These are phyloP conservation scores for Pyrenopolyporus hunteri DNA, from an alignment of 495 filamentous ascomycete species.

Conservation along the genomic window DNA sequence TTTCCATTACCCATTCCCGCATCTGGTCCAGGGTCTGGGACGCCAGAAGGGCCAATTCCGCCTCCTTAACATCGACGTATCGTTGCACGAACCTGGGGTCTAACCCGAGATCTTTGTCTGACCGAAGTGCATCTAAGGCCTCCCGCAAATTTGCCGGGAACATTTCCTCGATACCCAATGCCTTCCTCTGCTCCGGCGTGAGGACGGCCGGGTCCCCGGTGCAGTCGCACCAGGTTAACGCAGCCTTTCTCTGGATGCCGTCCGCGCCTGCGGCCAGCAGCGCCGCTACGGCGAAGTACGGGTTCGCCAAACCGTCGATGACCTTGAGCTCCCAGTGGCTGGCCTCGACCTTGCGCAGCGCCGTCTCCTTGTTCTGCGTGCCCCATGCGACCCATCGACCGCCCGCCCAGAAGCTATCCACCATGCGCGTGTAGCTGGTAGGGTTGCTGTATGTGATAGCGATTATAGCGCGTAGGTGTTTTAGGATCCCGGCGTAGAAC, in stretches of 20 bases:
- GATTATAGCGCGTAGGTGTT: constrained; percentile 66
- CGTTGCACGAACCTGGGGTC: constrained; percentile 61
- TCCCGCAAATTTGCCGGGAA: constrained; percentile 60
- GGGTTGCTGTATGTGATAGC: constrained; percentile 68
- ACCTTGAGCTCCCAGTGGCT: constrained; percentile 75
- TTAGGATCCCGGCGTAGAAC: constrained; percentile 72
- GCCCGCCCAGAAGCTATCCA: constrained; percentile 73
- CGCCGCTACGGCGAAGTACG: constrained; percentile 71
- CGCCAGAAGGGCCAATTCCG: constrained; percentile 55
- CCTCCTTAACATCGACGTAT: constrained; percentile 66
- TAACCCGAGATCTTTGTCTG: constrained; percentile 53
- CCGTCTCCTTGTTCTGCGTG: constrained; percentile 73
- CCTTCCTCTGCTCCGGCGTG: constrained; percentile 53
- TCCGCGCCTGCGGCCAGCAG: constrained; percentile 68
- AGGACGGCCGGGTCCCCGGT: constrained; percentile 60
- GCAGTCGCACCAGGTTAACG: constrained; percentile 64
- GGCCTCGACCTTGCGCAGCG: constrained; percentile 65
- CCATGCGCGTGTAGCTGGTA: constrained; percentile 66
- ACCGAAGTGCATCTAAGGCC: constrained; percentile 57
- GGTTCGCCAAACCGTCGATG: constrained; percentile 75
- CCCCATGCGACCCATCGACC: constrained; percentile 79
- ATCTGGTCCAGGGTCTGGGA: constrained; percentile 52
- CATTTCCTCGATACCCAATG: constrained; percentile 59
- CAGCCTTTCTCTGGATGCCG: constrained; percentile 58
- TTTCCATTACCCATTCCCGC: constrained; percentile 66